Evolutionary conservation across 805 yeast genomes (phyloP).

Genomic region (Priceomyces carsonii): DNA sequence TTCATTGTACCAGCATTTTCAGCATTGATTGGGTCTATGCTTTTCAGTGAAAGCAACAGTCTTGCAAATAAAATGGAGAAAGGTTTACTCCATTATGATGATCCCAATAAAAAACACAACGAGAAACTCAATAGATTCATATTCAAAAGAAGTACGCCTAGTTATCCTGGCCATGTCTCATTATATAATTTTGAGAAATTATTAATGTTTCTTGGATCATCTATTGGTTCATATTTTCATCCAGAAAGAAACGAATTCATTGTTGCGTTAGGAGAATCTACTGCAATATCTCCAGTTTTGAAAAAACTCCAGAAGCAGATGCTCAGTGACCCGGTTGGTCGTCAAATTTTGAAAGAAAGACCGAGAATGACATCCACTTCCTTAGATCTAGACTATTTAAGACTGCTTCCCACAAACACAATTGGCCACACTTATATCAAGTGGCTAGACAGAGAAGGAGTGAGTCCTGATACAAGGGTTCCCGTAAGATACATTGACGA

Average conservation of each 20-base stretch:
- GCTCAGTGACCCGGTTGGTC: slow-evolving; percentile 74
- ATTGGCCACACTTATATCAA: slow-evolving; percentile 77
- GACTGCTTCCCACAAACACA: slow-evolving; percentile 62
- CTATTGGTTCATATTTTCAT: slow-evolving; percentile 73
- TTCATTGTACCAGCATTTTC: slow-evolving; percentile 18
- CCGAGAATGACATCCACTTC: slow-evolving; percentile 81
- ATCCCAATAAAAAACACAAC: slow-evolving; percentile 30
- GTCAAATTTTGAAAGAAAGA: slow-evolving; percentile 72
- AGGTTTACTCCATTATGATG: slow-evolving; percentile 45
- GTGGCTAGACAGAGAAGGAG: slow-evolving; percentile 86
- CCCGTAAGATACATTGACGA: slow-evolving; percentile 87
- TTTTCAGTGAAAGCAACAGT: slow-evolving; percentile 45
- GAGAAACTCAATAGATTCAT: slow-evolving; percentile 24
- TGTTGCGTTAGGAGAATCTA: slow-evolving; percentile 86
- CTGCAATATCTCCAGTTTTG: slow-evolving; percentile 74
- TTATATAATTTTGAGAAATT: slow-evolving; percentile 61
- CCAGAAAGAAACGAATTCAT: slow-evolving; percentile 77
- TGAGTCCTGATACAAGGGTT: slow-evolving; percentile 90
- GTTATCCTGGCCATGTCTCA: slow-evolving; percentile 81
- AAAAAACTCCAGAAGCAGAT: slow-evolving; percentile 63
- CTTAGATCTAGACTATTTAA: slow-evolving; percentile 61
- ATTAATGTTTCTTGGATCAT: slow-evolving; percentile 68
- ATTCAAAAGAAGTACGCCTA: slow-evolving; percentile 42
- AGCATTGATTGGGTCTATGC: slow-evolving; percentile 25
- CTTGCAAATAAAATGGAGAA: slow-evolving; percentile 63